Evolutionary conservation across 768 basidiomycete species (phyloP), one percentile per base, ranked within the genome.

Genomic region (Trametes meyenii): DNA sequence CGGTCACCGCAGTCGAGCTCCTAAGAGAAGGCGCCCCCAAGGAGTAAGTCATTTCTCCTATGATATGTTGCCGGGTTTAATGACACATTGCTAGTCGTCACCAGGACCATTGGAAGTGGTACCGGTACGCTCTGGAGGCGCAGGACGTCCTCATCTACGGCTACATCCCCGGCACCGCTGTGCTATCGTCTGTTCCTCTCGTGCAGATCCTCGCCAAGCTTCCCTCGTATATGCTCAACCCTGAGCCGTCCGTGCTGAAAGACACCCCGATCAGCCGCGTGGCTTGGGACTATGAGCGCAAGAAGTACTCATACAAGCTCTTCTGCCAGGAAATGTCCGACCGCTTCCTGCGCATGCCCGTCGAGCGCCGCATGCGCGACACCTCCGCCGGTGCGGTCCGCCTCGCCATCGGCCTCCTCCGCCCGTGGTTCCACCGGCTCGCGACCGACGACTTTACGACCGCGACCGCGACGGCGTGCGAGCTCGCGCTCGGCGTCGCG

Each of bases 91-190:
- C 24, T n/a, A 89, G 87, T 65, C 84, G 85, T 50, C 82, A 83
- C 64, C 71, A 75, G 29, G 82, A 87, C 63, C 83, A 89, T 70
- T 86, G 85, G 85, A 88, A 86, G 72, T 92, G 89, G 90, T 83
- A 86, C 61, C 83, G 84, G 60, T 88, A 85, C 68, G 86, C 88
- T 11, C 77, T 86, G 60, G 90, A 92, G 69, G 86, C 90, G 11
- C 90, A 92, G 69, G 83, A 85, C 60, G 89, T 90, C 36, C 85
- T 92, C 58, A 81, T 91, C 40, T 79, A 87, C 68, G 87, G 86
- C 33, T 83, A 81, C 66, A 83, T 92, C 61, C 88, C 90, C 36
- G 76, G 79, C 21, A 76, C 78, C 21, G 88, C 89, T 10, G 83
- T 92, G 58, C 77, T 89, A 19, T 77, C 87, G 17, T 91, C 90